Percentiles rank a stretch among this genome's conserved stretches.
phyloP scores from a whole-genome alignment of 1,139 yeast genomes.

The Kluyveromyces marxianus region DNA sequence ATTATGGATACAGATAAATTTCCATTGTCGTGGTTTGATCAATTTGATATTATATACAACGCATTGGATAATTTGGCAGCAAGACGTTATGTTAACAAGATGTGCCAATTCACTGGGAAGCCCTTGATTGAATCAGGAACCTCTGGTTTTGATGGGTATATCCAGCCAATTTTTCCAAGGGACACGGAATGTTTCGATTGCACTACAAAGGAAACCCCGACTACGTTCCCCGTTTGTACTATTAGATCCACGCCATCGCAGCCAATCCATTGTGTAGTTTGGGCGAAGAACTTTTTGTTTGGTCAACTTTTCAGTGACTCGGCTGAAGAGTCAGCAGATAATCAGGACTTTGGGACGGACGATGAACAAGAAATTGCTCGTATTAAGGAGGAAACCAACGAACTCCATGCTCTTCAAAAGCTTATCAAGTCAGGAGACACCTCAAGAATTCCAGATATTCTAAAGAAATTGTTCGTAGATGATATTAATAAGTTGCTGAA shows the following conservation, averaged over 20 bases:
- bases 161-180: slow-evolving; percentile 82
- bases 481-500: slow-evolving; percentile 69
- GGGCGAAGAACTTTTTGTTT: slow-evolving; percentile 93
- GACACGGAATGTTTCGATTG: slow-evolving; percentile 91
- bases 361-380: slow-evolving; percentile 62
- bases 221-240: slow-evolving; percentile 91
- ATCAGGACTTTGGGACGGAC: slow-evolving; percentile 47
- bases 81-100: slow-evolving; percentile 76
- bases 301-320: slow-evolving; percentile 60
- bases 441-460: slow-evolving; percentile 31
- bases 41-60: slow-evolving; percentile 73
- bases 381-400: slow-evolving; percentile 67
- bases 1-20: slow-evolving; percentile 71
- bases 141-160: slow-evolving; percentile 89
- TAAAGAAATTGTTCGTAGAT: slow-evolving; percentile 48
- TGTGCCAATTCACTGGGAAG: slow-evolving; percentile 62
- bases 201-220: slow-evolving; percentile 77
- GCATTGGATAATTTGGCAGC: slow-evolving; percentile 95
- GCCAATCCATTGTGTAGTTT: slow-evolving; percentile 92
- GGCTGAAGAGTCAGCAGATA: slow-evolving; percentile 38
- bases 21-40: slow-evolving; percentile 73
- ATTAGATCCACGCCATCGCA: slow-evolving; percentile 94
- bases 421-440: slow-evolving; percentile 35
- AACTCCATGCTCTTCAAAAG: slow-evolving; percentile 55
- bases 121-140: slow-evolving; percentile 94